These are phyloP conservation scores for Pichia kluyveri DNA, from an alignment of 805 yeast species.

Conservation along the genomic window DNA sequence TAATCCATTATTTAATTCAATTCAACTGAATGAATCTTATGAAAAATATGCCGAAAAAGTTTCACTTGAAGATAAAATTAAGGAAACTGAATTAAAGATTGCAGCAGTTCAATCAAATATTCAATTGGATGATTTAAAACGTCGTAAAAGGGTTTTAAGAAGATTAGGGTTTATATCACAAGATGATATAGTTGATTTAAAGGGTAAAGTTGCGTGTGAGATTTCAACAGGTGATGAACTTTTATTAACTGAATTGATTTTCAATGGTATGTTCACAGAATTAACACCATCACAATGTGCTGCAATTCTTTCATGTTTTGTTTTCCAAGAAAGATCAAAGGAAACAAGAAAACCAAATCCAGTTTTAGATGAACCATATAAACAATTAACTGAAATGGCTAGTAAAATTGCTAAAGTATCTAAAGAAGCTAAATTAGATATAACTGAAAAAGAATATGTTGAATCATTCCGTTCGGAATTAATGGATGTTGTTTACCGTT, in stretches of 20 bases:
- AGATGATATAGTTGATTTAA: slow-evolving; percentile 73
- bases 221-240: slow-evolving; percentile 86
- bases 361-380: slow-evolving; percentile 86
- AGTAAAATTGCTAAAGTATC: slow-evolving; percentile 80
- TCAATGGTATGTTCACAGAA: slow-evolving; percentile 87
- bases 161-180: slow-evolving; percentile 84
- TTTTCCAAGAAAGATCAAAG: slow-evolving; percentile 89
- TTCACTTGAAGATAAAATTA: slow-evolving; percentile 48
- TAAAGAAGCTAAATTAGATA: slow-evolving; percentile 81
- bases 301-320: slow-evolving; percentile 87
- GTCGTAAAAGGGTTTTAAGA: slow-evolving; percentile 86
- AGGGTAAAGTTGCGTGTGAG: slow-evolving; percentile 88
- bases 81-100: slow-evolving; percentile 53
- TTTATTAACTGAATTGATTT: slow-evolving; percentile 77
- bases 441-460: slow-evolving; percentile 86
- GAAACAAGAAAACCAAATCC: slow-evolving; percentile 80
- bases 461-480: slow-evolving; percentile 86
- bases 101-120: slow-evolving; percentile 79
- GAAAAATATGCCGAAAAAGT: slow-evolving; percentile 58
- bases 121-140: slow-evolving; percentile 77
- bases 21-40: slow-evolving; percentile 54
- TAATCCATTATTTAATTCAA: slow-evolving; percentile 59
- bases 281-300: slow-evolving; percentile 95
- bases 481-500: slow-evolving; percentile 93
- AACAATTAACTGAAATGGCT: slow-evolving; percentile 87